These are phyloP conservation scores for Fusarium albidum DNA, from an alignment of 2,329 filamentous ascomycete species.

Conservation along the genomic window DNA sequence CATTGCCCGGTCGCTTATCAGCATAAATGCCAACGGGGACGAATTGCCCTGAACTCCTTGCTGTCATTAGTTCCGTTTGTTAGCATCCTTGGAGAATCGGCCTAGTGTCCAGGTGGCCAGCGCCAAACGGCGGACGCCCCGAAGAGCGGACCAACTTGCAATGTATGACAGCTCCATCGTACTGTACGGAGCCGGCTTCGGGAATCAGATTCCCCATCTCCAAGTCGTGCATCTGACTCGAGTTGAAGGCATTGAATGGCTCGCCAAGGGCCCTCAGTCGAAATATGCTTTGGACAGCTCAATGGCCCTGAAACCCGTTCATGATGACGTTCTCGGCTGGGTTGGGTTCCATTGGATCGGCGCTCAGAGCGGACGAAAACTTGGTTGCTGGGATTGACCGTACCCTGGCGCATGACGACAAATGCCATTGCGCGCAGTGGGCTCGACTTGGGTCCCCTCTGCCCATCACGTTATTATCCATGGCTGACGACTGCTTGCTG, in stretches of 20 bases:
- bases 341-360: constrained; percentile 24
- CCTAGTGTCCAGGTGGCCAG: too few species aligned
- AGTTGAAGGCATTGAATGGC: constrained; percentile 5
- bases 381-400: constrained; percentile 34
- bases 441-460: neutral
- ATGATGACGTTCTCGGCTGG: constrained; percentile 27
- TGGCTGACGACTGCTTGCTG: neutral
- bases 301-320: constrained; percentile 11
- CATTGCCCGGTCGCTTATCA: neutral
- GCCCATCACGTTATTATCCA: neutral
- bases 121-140: constrained; percentile 13
- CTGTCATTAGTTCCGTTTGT: too few species aligned
- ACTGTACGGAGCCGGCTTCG: constrained; percentile 30
- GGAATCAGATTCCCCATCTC: neutral
- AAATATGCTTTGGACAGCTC: constrained; percentile 15
- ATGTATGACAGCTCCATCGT: constrained; percentile 41
- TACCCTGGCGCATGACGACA: constrained; percentile 22
- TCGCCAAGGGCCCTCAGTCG: constrained; percentile 1
- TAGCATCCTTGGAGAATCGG: too few species aligned
- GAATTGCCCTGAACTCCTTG: too few species aligned
- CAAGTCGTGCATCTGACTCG: constrained; percentile 3
- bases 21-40: too few species aligned
- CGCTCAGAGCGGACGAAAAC: constrained; percentile 28
- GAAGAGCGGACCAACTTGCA: constrained; percentile 14
- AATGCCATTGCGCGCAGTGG: neutral